Evolutionary conservation across 441 rosid species (phyloP).

Genomic region (Melastoma candidum): DNA sequence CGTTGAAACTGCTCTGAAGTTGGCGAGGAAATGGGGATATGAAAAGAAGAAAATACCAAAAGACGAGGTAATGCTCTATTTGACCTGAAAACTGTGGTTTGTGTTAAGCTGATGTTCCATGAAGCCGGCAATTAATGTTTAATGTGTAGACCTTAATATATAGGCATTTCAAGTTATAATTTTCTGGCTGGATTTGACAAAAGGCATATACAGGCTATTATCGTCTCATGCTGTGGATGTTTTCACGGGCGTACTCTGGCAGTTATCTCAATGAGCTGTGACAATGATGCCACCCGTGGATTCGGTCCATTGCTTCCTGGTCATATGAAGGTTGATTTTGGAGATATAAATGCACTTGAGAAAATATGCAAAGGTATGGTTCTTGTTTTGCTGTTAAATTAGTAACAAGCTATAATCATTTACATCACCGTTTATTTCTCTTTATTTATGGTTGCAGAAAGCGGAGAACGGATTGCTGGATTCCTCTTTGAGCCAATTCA

Average conservation of each 20-base stretch:
- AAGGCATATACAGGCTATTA: constrained; percentile 49
- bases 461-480: constrained; percentile 74
- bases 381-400: constrained; percentile 7
- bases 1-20: constrained; percentile 83
- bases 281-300: constrained; percentile 89
- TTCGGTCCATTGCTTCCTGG: constrained; percentile 90
- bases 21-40: constrained; percentile 97
- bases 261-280: constrained; percentile 95
- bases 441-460: constrained; percentile 30
- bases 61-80: constrained; percentile 44
- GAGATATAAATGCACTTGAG: constrained; percentile 62
- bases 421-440: background rate
- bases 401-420: too few species aligned
- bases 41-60: constrained; percentile 63
- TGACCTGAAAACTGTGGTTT: background rate
- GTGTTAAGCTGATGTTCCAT: background rate
- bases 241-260: constrained; percentile 96
- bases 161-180: too few species aligned
- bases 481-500: constrained; percentile 96
- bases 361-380: constrained; percentile 54
- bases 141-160: too few species aligned
- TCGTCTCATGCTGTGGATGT: constrained; percentile 95
- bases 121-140: too few species aligned
- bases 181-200: background rate
- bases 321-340: constrained; percentile 89